phyloP scores from a whole-genome alignment of 2,329 filamentous ascomycete species.

The Calycina marina region DNA sequence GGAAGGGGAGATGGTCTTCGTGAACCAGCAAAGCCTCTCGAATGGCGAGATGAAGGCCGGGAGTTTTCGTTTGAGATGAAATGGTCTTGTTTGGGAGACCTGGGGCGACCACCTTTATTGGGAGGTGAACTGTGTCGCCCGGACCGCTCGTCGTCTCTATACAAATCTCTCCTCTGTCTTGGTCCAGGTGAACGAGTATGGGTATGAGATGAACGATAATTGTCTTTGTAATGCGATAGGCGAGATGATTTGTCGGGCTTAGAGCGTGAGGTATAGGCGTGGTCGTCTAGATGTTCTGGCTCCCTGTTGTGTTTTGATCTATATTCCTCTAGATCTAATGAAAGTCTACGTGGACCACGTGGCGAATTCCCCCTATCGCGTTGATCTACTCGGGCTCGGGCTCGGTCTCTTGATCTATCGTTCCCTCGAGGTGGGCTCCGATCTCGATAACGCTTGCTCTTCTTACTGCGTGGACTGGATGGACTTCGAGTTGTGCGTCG shows the following conservation, averaged over 20 bases:
- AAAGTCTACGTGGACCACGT: neutral
- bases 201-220: slow-evolving; percentile 1
- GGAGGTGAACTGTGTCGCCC: neutral
- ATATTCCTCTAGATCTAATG: slow-evolving; percentile 12
- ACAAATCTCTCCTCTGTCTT: slow-evolving; percentile 4
- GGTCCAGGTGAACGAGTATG: slow-evolving; percentile 7
- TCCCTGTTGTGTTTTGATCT: slow-evolving; percentile 17
- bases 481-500: slow-evolving; percentile 22
- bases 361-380: neutral
- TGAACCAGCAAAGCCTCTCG: too few relatives aligned
- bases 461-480: slow-evolving; percentile 20
- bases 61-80: neutral
- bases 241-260: slow-evolving; percentile 9
- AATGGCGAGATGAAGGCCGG: neutral
- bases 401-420: neutral
- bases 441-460: slow-evolving; percentile 8
- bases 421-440: slow-evolving; percentile 15
- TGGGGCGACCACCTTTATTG: neutral
- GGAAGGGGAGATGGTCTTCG: too few relatives aligned
- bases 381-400: neutral
- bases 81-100: neutral
- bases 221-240: neutral
- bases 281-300: slow-evolving; percentile 14
- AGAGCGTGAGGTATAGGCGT: slow-evolving; percentile 19
- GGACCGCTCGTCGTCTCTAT: neutral